Evolutionary conservation across 495 filamentous ascomycete species (phyloP), one percentile per base, ranked within the genome.

Genomic region (Apodospora peruviana): DNA sequence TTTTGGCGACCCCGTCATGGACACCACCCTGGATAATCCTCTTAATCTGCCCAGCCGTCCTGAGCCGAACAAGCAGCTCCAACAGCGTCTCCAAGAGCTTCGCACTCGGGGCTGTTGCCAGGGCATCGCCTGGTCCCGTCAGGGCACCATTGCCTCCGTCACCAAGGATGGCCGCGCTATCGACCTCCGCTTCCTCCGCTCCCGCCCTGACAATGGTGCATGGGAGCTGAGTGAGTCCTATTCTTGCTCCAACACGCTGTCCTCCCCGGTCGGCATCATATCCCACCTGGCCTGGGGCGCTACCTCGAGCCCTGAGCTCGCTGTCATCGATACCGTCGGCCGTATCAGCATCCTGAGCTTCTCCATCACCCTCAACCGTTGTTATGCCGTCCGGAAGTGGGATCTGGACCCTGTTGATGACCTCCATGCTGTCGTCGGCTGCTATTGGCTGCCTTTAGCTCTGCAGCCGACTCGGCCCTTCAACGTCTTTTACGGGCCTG

Each of bases 111-210:
- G 91, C 2, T 95, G 88, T 60, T 86, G 85, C 71, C 85, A 91
- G 88, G 84, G 79, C 52, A 78, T 96, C 45, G 84, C 85, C 41
- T 97, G 94, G 94, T 48, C 45, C 35, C 29, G 45, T 48, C 73
- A 82, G 59, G 93, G 93, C 47, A 89, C 83, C 57, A 87, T 97
- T 62, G 91, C 91, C 23, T 83, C 83, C 47, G 85, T 97, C 56
- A 78, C 83, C 19, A 65, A 77, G n/a, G 81, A 87, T 63, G 84
- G 85, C 19, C 74, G 74, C 19, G 73, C 72, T 5, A 71, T 96
- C 24, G 79, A 83, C 50, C 69, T 94, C 11, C 80, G 84, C 41
- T 82, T 87, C 63, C 73, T 97, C 8, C 75, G 78, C 21, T 86
- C 84, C 53, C 76, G 81, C 49, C 77, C 83, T 1, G 74, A 83